phyloP scores from a whole-genome alignment of 2,329 filamentous ascomycete species.

The Aureobasidium sp. region DNA sequence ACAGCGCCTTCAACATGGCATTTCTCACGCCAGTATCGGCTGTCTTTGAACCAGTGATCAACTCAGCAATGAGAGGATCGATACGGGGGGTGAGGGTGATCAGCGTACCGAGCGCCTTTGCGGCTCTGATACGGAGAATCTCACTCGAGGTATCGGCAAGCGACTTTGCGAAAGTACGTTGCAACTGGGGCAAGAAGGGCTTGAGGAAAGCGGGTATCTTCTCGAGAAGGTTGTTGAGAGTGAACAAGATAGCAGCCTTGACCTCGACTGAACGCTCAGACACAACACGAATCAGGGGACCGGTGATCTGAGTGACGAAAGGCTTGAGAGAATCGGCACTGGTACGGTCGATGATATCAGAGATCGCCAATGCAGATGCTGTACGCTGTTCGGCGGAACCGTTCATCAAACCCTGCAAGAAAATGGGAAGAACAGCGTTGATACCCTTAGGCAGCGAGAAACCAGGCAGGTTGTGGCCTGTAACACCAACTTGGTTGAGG shows the following conservation, averaged over 20 bases:
- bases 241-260: constrained; percentile 87
- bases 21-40: constrained; percentile 77
- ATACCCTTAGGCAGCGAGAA: constrained; percentile 93
- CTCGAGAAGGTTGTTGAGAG: constrained; percentile 87
- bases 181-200: constrained; percentile 91
- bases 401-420: constrained; percentile 96
- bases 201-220: constrained; percentile 95
- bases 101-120: constrained; percentile 85
- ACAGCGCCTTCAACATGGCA: constrained; percentile 94
- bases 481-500: constrained; percentile 78
- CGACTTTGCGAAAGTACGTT: constrained; percentile 93
- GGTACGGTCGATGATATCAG: constrained; percentile 89
- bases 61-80: constrained; percentile 84
- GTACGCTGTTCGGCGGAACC: constrained; percentile 87
- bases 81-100: constrained; percentile 94
- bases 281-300: constrained; percentile 93
- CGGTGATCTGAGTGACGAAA: constrained; percentile 95
- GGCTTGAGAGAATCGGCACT: constrained; percentile 81
- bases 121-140: constrained; percentile 74
- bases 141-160: constrained; percentile 91
- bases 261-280: constrained; percentile 94
- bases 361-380: constrained; percentile 85
- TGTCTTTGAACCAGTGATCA: constrained; percentile 94
- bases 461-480: constrained; percentile 75
- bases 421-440: constrained; percentile 90